Percentiles rank a stretch among this genome's conserved stretches.
Conservation (phyloP, 805 yeast species). For the Spathaspora girioi region DNA sequence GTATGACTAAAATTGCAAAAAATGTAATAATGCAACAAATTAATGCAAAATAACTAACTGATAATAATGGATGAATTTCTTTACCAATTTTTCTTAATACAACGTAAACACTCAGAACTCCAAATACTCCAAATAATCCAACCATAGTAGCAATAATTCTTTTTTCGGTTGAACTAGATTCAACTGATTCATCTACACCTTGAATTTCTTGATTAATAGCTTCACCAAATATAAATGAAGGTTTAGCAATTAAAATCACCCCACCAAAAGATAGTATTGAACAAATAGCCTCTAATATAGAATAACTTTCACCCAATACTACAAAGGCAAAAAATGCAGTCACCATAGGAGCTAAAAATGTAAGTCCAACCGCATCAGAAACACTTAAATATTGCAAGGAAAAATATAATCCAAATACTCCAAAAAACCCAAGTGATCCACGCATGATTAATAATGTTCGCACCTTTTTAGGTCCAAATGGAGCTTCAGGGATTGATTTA, state of each 20-base stretch:
- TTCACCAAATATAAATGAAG: conserved; percentile 62
- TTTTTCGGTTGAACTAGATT: conserved; percentile 49
- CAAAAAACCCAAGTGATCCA: conserved; percentile 71
- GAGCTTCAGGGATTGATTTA: conserved; percentile 51
- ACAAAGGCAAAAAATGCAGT: conserved; percentile 73
- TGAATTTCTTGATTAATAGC: conserved; percentile 26
- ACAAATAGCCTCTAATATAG: conserved; percentile 64
- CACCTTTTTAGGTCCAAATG: conserved; percentile 64
- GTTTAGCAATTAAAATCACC: conserved; percentile 78
- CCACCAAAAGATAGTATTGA: conserved; percentile 68
- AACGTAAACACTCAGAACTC: conserved; percentile 68
- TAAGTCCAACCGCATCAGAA: conserved; percentile 77
- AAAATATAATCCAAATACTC: conserved; percentile 76
- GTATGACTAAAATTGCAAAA: conserved; percentile 49
- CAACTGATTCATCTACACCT: conserved; percentile 35
- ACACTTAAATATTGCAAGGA: conserved; percentile 70
- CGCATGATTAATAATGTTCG: conserved; percentile 54
- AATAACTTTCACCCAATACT: conserved; percentile 62
- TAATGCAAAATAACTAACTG: conserved; percentile 74
- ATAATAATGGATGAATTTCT: conserved; percentile 73
- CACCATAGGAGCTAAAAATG: conserved; percentile 73
- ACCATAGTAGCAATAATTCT: conserved; percentile 61
- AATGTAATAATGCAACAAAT: conserved; percentile 54
- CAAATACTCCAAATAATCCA: conserved; percentile 64
- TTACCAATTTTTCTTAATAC: conserved; percentile 72